Evolutionary conservation across 2,329 filamentous ascomycete species (phyloP), one percentile per base, ranked within the genome.

Genomic region (Scedosporium dehoogii): DNA sequence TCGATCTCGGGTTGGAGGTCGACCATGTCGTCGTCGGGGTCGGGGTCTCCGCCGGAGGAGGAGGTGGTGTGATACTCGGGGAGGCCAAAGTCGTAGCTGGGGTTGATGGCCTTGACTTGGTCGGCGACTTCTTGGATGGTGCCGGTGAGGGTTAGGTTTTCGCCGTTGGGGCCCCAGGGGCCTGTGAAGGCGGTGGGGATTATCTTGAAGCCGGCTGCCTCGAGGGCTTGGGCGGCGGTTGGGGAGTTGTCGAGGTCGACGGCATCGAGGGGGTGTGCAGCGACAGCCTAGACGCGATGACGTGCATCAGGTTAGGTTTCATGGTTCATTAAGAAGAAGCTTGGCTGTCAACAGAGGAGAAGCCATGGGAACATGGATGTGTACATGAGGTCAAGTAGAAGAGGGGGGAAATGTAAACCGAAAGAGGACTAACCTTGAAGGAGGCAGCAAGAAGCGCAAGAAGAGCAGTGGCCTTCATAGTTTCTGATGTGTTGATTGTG

Each of bases 111-210:
- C 4, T 53, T n/a, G 44, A 33, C n/a, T 25, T 60, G 58, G 10
- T 41, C 25, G 5, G 23, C 25, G 14, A 60, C 58, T 12, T 60
- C 58, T n/a, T 60, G 42, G 58, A 60, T 51, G 25, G 58, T 53
- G 23, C 58, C 58, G 14, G 46, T 27, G 58, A 60, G 23, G 58
- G 58, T 53, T 27, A 53, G 46, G 23, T 14, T 21, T 3, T 60
- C 58, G 23, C 25, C 25, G 42, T 60, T 51, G 44, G 58, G 44
- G 42, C 58, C 27, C 6, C 33, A 38, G 44, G 16, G 14, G 44
- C 42, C 58, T 2, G 58, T 53, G 42, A 51, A 60, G 42, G 10
- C 18, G 58, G 42, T 41, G 6, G n/a, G 38, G 18, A 16, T 3
- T 4, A 46, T 29, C 6, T 12, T 46, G 41, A 18, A 59, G 58